A percentile compares a stretch with the other conserved stretches of the same genome.
Evolutionary conservation across 345 rosid genomes (phyloP).

Genomic region (Angophora floribunda): DNA sequence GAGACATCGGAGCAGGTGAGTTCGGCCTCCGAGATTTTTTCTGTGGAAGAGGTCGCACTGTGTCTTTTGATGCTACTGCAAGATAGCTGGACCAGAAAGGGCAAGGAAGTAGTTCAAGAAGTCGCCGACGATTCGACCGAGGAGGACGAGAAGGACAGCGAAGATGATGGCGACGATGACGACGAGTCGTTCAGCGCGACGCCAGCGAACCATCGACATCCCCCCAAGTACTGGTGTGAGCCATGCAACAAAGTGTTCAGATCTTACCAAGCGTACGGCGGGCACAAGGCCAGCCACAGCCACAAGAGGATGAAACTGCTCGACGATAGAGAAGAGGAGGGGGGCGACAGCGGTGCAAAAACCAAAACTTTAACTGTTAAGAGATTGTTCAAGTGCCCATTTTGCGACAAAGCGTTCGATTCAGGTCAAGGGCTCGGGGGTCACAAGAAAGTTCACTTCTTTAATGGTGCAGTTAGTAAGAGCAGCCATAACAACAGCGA

Average conservation of each 20-base stretch:
- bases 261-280: conserved; percentile 23
- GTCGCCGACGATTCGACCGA: background rate
- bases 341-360: background rate
- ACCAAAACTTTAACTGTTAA: background rate
- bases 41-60: conserved; percentile 22
- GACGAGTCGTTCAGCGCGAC: background rate
- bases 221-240: conserved; percentile 3
- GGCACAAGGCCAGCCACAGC: conserved; percentile 13
- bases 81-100: background rate
- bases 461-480: background rate
- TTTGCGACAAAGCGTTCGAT: conserved; percentile 17
- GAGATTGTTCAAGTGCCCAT: conserved; percentile 11
- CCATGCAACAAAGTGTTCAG: conserved; percentile 13
- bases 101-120: background rate
- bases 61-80: conserved; percentile 15
- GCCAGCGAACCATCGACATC: background rate
- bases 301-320: conserved; percentile 1
- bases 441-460: conserved; percentile 24
- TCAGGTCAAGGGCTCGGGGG: conserved; percentile 39
- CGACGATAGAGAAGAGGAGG: background rate
- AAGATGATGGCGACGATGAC: background rate
- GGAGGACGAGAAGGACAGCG: background rate
- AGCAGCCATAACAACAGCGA: background rate
- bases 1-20: conserved; percentile 23
- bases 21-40: conserved; percentile 3